Evolutionary conservation across 345 rosid genomes (phyloP).

Genomic region (Citrus maxima): DNA sequence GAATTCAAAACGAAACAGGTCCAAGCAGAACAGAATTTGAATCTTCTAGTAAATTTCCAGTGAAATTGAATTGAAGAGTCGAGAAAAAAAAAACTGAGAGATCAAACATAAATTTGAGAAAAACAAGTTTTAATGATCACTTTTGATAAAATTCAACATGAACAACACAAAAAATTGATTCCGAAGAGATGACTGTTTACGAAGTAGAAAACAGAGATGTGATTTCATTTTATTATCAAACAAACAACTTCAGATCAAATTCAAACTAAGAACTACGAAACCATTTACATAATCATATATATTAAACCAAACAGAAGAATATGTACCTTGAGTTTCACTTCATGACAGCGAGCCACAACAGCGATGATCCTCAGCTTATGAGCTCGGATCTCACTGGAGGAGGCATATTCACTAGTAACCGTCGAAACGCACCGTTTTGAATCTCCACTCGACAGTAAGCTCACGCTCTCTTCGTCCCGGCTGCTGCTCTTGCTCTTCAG

Average conservation of each 20-base stretch:
- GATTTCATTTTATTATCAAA: neutral
- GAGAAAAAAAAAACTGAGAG: neutral
- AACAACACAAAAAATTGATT: neutral
- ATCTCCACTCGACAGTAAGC: conserved; percentile 29
- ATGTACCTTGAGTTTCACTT: conserved; percentile 55
- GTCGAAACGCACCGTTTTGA: conserved; percentile 36
- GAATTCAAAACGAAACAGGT: neutral
- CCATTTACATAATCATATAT: neutral
- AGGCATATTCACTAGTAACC: conserved; percentile 36
- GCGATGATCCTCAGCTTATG: conserved; percentile 34
- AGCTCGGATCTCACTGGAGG: conserved; percentile 28
- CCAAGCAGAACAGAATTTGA: neutral
- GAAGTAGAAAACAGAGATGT: neutral
- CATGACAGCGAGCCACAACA: conserved; percentile 29
- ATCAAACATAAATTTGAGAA: neutral
- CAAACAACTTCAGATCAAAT: neutral
- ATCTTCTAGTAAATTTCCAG: neutral
- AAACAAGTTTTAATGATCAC: neutral
- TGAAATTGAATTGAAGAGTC: neutral
- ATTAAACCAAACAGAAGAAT: neutral
- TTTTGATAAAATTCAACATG: neutral
- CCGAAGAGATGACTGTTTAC: neutral
- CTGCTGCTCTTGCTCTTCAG: conserved; percentile 20
- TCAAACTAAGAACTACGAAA: neutral
- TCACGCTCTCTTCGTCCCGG: conserved; percentile 32